Percentiles rank a stretch among this genome's conserved stretches.
Evolutionary conservation across 257 asterid genomes (phyloP).

Genomic region (Penstemon barbatus): DNA sequence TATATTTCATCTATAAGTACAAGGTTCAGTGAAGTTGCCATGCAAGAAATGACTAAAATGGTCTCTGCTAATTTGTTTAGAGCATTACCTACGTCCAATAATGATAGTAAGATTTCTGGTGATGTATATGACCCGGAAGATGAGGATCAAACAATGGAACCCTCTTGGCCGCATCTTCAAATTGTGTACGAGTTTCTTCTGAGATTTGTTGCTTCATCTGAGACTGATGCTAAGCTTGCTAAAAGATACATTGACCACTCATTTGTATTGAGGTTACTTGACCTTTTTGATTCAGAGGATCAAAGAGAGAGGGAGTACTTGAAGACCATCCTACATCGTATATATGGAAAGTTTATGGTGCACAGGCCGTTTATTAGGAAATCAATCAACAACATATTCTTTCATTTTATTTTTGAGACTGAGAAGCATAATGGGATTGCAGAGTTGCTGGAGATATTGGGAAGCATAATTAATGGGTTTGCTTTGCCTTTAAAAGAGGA

Average conservation of each 20-base stretch:
- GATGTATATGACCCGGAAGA: slow-evolving; percentile 56
- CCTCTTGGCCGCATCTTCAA: slow-evolving; percentile 65
- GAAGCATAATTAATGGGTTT: slow-evolving; percentile 28
- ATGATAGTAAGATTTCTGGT: slow-evolving; percentile 39
- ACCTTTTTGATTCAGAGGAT: slow-evolving; percentile 62
- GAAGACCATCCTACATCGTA: slow-evolving; percentile 54
- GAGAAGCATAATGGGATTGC: slow-evolving; percentile 49
- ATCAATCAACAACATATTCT: slow-evolving; percentile 57
- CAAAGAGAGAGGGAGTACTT: slow-evolving; percentile 64
- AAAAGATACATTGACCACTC: slow-evolving; percentile 63
- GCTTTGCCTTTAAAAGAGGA: slow-evolving; percentile 29
- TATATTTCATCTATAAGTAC: slow-evolving; percentile 40
- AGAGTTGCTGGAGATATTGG: slow-evolving; percentile 25
- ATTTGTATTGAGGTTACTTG: slow-evolving; percentile 60
- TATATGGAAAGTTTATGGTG: slow-evolving; percentile 65
- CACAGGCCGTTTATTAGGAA: slow-evolving; percentile 67
- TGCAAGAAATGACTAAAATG: slow-evolving; percentile 60
- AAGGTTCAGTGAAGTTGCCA: slow-evolving; percentile 48
- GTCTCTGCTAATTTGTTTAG: slow-evolving; percentile 56
- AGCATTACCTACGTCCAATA: slow-evolving; percentile 42
- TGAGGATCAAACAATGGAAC: slow-evolving; percentile 61
- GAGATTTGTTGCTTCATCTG: slow-evolving; percentile 52
- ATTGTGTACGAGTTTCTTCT: slow-evolving; percentile 55
- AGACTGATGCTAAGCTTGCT: slow-evolving; percentile 63
- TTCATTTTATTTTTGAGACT: slow-evolving; percentile 51